Conservation (phyloP, 352 stramenopile genomes). For the Plasmopara viticola region DNA sequence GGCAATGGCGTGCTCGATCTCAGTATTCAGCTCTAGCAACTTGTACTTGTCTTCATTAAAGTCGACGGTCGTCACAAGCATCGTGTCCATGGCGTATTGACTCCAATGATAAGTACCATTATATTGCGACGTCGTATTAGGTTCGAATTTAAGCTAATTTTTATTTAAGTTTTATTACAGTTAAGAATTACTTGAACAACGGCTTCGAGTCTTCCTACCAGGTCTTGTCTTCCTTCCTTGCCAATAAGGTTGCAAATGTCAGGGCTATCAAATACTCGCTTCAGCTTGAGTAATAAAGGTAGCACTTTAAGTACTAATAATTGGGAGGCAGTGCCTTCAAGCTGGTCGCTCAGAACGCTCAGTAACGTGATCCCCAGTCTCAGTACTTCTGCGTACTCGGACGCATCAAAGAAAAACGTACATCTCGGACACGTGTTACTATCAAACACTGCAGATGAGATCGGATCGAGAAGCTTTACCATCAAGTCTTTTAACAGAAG, state of each 20-base stretch:
- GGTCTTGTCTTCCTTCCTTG: constrained; percentile 18
- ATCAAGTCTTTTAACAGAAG: constrained; percentile 36
- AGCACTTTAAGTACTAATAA: constrained; percentile 40
- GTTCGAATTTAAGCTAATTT: neutral
- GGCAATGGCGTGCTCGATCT: constrained; percentile 53
- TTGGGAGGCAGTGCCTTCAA: constrained; percentile 23
- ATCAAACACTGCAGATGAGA: constrained; percentile 3
- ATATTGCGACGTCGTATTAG: neutral
- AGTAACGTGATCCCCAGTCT: constrained; percentile 47
- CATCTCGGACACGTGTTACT: neutral
- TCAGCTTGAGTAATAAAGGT: constrained; percentile 26
- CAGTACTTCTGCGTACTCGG: constrained; percentile 54
- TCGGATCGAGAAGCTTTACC: constrained; percentile 19
- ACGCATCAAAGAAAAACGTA: constrained; percentile 15
- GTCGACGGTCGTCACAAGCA: constrained; percentile 44
- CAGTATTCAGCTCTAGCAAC: constrained; percentile 54
- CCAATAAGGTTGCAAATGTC: constrained; percentile 14
- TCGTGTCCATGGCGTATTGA: constrained; percentile 14
- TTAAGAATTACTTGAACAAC: constrained; percentile 26
- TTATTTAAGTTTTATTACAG: neutral
- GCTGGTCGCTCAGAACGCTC: constrained; percentile 38
- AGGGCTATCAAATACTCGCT: constrained; percentile 22
- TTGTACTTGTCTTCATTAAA: constrained; percentile 53
- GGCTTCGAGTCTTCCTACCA: constrained; percentile 29
- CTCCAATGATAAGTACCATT: neutral